Evolutionary conservation across 768 basidiomycete genomes (phyloP), one percentile per base, ranked within the genome.

Genomic region (Daedalea quercina): DNA sequence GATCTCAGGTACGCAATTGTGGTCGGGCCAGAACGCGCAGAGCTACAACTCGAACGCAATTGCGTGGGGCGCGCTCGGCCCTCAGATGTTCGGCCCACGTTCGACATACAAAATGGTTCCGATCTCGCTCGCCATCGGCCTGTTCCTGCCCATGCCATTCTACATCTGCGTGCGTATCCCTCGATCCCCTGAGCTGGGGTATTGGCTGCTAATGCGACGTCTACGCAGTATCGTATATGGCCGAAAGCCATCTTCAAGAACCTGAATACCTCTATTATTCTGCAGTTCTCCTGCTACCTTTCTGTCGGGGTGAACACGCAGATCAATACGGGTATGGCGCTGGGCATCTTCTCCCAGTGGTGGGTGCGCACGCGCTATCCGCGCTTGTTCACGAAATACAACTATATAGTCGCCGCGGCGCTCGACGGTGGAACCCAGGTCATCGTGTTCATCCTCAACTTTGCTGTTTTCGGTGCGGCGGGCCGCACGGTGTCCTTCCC

Each of bases 301-400:
- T 73, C 73, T 53, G 78, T 78, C 50, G 80, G 80, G 15, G 78
- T 82, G 64, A 82, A 82, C 69, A 76, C 74, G 11, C 76, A 72
- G 8, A 70, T 78, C 22, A 75, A 78, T 58, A 63, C 64, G 31
- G 68, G 71, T 1, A 76, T 78, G 65, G 59, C 60, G 17, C 56
- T 77, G 23, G 75, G 73, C 42, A 63, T 76, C 22, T 72, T 77
- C 59, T 76, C 75, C 11, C 76, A 76, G 55, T 76, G 69, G 60
- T 78, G 73, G 55, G 62, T 71, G 24, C 63, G 72, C 45, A 68
- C 60, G 46, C 65, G 63, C 50, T 67, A 69, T 60, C 70, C 71
- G 43, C 60, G 70, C 50, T 67, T 65, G 67, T 73, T 73, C 65
- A 68, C 68, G 44, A 52, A 52, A 44, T 52, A 52, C 37, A 52